Percentiles rank a stretch among this genome's conserved stretches.
These are phyloP conservation scores for Colletotrichum sp. DNA, from an alignment of 2,329 filamentous ascomycete species.

Conservation along the genomic window DNA sequence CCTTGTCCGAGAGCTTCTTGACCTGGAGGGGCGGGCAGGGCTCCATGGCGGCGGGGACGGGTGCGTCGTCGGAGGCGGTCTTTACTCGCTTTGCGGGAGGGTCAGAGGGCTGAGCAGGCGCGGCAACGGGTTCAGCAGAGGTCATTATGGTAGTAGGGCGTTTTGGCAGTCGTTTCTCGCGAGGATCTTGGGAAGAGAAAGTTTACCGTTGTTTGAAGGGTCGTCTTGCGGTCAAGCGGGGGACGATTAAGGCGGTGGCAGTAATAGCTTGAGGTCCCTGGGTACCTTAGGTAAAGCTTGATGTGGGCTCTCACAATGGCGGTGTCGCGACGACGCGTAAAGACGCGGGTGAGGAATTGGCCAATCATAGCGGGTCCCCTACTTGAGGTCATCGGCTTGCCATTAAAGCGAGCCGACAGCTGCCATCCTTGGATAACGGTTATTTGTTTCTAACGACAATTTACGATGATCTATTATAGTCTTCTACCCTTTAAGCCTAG, in stretches of 20 bases:
- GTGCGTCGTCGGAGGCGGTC: constrained; percentile 46
- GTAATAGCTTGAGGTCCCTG: background rate
- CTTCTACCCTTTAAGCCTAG: too few species aligned
- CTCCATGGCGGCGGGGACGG: constrained; percentile 39
- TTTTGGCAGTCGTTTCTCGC: constrained; percentile 18
- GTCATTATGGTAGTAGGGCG: constrained; percentile 31
- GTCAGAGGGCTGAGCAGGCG: constrained; percentile 63
- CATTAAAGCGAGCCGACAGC: background rate
- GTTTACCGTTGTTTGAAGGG: background rate
- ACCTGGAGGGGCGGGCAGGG: constrained; percentile 73
- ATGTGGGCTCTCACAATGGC: background rate
- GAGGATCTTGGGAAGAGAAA: background rate
- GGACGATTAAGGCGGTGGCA: background rate
- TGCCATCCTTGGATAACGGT: background rate
- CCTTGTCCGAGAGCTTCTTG: constrained; percentile 84
- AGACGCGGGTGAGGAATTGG: constrained; percentile 9
- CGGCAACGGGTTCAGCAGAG: constrained; percentile 43
- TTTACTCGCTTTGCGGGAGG: constrained; percentile 84
- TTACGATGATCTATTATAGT: background rate
- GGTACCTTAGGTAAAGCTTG: background rate
- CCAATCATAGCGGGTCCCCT: constrained; percentile 1
- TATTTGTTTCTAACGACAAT: background rate
- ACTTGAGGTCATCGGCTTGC: background rate
- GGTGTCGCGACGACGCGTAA: constrained; percentile 16
- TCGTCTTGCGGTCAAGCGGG: background rate